Evolutionary conservation across 2,329 filamentous ascomycete species (phyloP), one percentile per base, ranked within the genome.

Genomic region (Apiospora pterosperma): DNA sequence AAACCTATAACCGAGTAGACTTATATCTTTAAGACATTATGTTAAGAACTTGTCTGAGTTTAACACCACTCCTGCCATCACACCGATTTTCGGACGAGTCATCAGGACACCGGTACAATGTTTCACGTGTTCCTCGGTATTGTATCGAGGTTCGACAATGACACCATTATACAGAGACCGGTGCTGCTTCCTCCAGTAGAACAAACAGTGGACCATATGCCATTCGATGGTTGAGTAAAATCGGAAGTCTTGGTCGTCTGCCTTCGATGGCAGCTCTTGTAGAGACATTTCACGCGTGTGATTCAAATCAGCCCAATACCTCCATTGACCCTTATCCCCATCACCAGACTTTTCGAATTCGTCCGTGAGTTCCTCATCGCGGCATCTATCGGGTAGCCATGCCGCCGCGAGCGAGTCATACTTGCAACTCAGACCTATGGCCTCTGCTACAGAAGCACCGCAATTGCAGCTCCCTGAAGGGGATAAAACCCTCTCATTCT

Each of bases 371-470:
- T 58, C 64, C 14, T 61, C 42, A 25, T 61, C 55, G 11, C 62
- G 59, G 16, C 64, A 66, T 16, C 63, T 36, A 3, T 58, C 52
- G 8, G 62, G 64, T 5, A 66, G 59, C 64, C 64, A 66, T 21
- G 62, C 64, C 2, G 55, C 38, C n/a, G 62, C 62, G 6, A 66
- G 62, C 5, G 62, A 61, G 58, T 66, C 64, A 44, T 61, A 66
- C 39, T 39, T 16, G 62, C 64, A 66, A 14, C 62, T 36, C 14
- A 28, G 25, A 4, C 21, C 31, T 14, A 48, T 16, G 19, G 64
- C 62, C 36, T 63, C 64, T 4, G 62, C 42, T 12, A 62, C 41
- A n/a, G 62, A 60, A 12, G 23, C 23, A 11, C 64, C 64, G 28
- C 64, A 66, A 34, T 63, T 58, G n/a, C n/a, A n/a, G n/a, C n/a